A percentile compares a stretch with the other conserved stretches of the same genome.
These are phyloP conservation scores for Penicillium hesseltinei DNA, from an alignment of 2,329 filamentous ascomycete genomes.

Conservation along the genomic window DNA sequence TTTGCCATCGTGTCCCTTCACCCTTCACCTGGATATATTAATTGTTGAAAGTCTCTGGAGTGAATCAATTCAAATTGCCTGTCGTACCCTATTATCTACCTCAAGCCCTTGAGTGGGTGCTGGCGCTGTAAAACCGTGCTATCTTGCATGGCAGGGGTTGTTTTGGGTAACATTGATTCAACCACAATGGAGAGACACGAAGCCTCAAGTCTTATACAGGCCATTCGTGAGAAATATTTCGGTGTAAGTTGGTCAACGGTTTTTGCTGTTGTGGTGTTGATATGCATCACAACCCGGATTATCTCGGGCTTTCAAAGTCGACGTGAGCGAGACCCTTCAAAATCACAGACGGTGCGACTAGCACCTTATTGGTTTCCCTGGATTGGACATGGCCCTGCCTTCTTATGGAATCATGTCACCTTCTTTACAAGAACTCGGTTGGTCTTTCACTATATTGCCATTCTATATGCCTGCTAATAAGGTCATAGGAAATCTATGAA, in stretches of 20 bases:
- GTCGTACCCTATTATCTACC: no score
- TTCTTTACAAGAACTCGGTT: slow-evolving; percentile 48
- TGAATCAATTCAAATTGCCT: background rate
- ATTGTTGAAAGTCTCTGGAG: background rate
- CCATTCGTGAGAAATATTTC: slow-evolving; percentile 20
- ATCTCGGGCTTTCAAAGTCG: slow-evolving; percentile 37
- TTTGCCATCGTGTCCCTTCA: background rate
- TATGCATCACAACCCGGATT: slow-evolving; percentile 41
- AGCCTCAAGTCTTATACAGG: slow-evolving; percentile 22
- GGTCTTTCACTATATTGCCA: background rate
- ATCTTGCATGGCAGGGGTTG: background rate
- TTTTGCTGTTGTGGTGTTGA: slow-evolving; percentile 28
- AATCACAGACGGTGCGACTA: slow-evolving; percentile 44
- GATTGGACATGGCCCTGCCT: slow-evolving; percentile 53
- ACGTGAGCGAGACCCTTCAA: slow-evolving; percentile 21
- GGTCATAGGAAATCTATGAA: slow-evolving; percentile 34
- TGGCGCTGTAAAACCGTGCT: slow-evolving; percentile 1
- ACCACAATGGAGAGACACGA: slow-evolving; percentile 18
- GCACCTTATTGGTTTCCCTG: slow-evolving; percentile 61
- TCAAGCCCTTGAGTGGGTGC: background rate
- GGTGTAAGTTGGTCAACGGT: slow-evolving; percentile 28
- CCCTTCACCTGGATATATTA: background rate
- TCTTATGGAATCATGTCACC: slow-evolving; percentile 46
- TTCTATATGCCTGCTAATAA: slow-evolving; percentile 12
- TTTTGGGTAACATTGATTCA: slow-evolving; percentile 1